Evolutionary conservation across 2,329 filamentous ascomycete species (phyloP), one percentile per base, ranked within the genome.

Genomic region (Aureobasidium vineae): DNA sequence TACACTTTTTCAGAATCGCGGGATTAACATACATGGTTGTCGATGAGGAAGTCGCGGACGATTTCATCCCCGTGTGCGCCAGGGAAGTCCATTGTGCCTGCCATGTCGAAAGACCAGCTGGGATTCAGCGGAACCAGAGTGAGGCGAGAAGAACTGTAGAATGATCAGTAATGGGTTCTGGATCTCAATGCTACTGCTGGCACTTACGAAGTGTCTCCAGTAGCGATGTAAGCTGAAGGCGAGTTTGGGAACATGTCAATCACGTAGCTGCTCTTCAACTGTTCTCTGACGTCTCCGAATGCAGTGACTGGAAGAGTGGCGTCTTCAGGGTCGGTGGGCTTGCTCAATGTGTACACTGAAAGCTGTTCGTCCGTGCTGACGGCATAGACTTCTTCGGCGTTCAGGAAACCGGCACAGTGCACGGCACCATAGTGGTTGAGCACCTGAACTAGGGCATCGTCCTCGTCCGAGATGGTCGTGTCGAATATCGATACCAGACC

Each of bases 341-440:
- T 88, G 56, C 86, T 85, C 65, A 90, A 79, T 68, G 88, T 85
- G 74, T 92, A 92, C 66, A 92, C 83, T 21, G 89, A 88, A 69
- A 92, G 85, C 67, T 86, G 87, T 79, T 95, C 91, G 74, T 94
- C 91, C 67, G 92, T 90, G 0, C 89, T 91, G 11, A 93, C 78
- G 4, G 89, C 89, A 69, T 87, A 91, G 38, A 92, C 84, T 72
- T 89, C 84, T 5, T 83, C 83, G 19, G 80, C 77, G 65, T 81
- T 85, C 65, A 94, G 79, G 78, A 92, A 93, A 5, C 87, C 88
- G 16, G 90, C 87, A 70, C 86, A 88, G 75, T 92, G 90, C 69
- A 94, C 85, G 0, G 90, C 91, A 40, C 88, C 86, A 43, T 85
- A 84, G 73, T 91, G 89, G 76, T 94, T 94, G 75, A 93, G 87